Conservation (phyloP, 768 basidiomycete genomes). For the Boletus tomentosulus region DNA sequence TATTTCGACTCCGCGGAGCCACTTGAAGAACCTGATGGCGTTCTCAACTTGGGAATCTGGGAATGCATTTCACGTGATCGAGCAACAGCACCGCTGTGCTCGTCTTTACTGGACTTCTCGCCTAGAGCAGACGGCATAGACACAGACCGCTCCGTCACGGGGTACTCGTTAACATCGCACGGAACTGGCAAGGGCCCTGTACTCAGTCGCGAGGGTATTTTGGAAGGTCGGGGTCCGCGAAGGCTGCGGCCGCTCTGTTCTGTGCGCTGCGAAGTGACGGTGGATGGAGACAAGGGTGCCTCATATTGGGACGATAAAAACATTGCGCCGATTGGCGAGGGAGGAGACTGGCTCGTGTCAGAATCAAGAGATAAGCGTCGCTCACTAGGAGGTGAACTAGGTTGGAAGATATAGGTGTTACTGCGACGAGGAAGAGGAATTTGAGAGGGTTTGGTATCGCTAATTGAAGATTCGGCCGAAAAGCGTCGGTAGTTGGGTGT, state of each 20-base stretch:
- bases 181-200: slow-evolving; percentile 11
- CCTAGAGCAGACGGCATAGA: slow-evolving; percentile 2
- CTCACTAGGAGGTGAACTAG: slow-evolving; percentile 7
- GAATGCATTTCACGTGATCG: slow-evolving; percentile 16
- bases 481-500: slow-evolving; percentile 17
- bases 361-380: slow-evolving; percentile 15
- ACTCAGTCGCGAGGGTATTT: slow-evolving; percentile 32
- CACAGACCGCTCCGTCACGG: neutral
- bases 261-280: slow-evolving; percentile 7
- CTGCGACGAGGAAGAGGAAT: slow-evolving; percentile 12
- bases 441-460: slow-evolving; percentile 23
- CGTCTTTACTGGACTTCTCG: slow-evolving; percentile 11
- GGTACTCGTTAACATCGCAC: neutral
- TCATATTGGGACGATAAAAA: slow-evolving; percentile 2
- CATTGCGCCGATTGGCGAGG: slow-evolving; percentile 2
- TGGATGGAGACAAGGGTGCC: neutral
- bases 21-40: slow-evolving; percentile 24
- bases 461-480: slow-evolving; percentile 21
- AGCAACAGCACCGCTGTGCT: neutral
- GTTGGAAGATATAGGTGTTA: slow-evolving; percentile 11
- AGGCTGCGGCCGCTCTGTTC: slow-evolving; percentile 35
- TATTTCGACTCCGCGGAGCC: slow-evolving; percentile 17
- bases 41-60: slow-evolving; percentile 30
- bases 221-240: slow-evolving; percentile 40
- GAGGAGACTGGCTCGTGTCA: slow-evolving; percentile 7